These are phyloP conservation scores for Cryomyces minteri DNA, from an alignment of 495 filamentous ascomycete genomes.

Conservation along the genomic window DNA sequence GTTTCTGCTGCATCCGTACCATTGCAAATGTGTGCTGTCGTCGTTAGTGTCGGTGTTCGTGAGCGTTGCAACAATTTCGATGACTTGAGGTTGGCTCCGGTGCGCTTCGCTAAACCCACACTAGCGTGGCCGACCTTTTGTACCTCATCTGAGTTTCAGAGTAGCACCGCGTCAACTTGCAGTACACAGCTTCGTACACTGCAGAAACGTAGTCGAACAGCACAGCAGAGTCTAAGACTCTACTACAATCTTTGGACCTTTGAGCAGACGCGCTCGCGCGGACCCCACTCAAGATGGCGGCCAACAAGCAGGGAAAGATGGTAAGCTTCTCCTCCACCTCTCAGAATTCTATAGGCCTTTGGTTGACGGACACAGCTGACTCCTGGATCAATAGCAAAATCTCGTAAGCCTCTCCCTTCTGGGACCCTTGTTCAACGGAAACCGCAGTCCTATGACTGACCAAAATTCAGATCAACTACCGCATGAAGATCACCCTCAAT, in stretches of 20 bases:
- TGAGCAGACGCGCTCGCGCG: constrained; percentile 48
- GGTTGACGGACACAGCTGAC: constrained; percentile 62
- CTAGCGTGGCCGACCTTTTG: too few species aligned
- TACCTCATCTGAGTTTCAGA: too few species aligned
- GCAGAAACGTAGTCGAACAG: too few species aligned
- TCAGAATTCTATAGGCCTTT: constrained; percentile 16
- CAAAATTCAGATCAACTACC: constrained; percentile 79
- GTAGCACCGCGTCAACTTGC: too few species aligned
- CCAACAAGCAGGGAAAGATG: constrained; percentile 98
- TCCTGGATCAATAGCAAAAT: constrained; percentile 54
- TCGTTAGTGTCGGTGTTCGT: neutral
- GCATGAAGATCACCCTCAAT: constrained; percentile 90
- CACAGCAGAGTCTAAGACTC: too few species aligned
- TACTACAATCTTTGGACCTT: too few species aligned
- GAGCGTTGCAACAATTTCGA: too few species aligned
- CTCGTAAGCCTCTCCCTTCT: constrained; percentile 47
- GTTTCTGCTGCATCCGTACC: neutral
- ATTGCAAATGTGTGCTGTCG: neutral
- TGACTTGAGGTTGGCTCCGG: too few species aligned
- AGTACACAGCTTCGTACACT: too few species aligned
- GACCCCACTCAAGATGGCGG: constrained; percentile 46
- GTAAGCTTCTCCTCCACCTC: constrained; percentile 33
- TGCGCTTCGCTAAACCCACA: too few species aligned
- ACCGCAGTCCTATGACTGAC: constrained; percentile 1
- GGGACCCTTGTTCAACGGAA: neutral